These are phyloP conservation scores for Prinsepia uniflora DNA, from an alignment of 306 rosid species.

Conservation along the genomic window DNA sequence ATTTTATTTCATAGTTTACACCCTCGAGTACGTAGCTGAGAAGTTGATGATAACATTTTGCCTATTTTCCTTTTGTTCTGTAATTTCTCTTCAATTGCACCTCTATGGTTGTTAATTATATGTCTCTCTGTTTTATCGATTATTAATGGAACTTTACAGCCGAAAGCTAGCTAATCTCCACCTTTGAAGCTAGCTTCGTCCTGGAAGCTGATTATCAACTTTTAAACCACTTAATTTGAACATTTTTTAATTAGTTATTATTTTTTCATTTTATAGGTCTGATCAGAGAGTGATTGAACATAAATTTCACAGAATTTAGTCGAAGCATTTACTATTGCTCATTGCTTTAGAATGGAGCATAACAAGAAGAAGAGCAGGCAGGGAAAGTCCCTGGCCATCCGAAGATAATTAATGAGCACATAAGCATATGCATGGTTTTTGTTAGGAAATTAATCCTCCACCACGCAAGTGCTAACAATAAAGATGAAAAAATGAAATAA, in stretches of 20 bases:
- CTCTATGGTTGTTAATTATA: not conserved
- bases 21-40: no score
- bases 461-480: no score
- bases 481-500: no score
- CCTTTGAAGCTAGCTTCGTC: not conserved
- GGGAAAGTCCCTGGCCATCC: not conserved
- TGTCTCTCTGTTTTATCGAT: not conserved
- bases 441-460: no score
- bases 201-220: not conserved
- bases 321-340: not conserved
- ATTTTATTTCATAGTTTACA: no score
- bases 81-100: not conserved
- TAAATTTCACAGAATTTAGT: no score
- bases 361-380: not conserved
- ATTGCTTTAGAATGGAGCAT: not conserved
- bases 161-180: conserved; percentile 17
- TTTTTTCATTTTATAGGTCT: not conserved
- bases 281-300: no score
- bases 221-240: not conserved
- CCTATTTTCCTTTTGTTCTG: not conserved
- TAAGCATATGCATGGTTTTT: not conserved
- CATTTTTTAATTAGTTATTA: not conserved
- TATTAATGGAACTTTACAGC: conserved; percentile 21
- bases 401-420: not conserved
- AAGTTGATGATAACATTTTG: no score